Evolutionary conservation across 2,329 filamentous ascomycete genomes (phyloP).

Genomic region (Aspergillaceae sp.): DNA sequence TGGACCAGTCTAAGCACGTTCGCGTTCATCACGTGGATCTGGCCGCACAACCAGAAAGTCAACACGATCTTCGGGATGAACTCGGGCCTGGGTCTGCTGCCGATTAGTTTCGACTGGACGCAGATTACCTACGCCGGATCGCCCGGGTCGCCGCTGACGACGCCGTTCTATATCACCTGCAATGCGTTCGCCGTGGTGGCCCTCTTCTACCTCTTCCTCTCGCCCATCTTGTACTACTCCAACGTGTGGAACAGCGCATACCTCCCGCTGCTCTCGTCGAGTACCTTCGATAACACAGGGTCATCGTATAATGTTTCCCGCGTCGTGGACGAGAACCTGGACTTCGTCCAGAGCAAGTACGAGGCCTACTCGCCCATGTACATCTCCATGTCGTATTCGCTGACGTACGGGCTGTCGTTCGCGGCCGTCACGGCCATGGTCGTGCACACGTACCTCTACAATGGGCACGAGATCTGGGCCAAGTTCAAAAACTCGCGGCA

Average conservation of each 20-base stretch:
- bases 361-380: slow-evolving; percentile 33
- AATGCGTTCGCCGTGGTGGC: slow-evolving; percentile 48
- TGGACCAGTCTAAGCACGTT: slow-evolving; percentile 42
- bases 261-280: slow-evolving; percentile 21
- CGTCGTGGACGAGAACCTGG: slow-evolving; percentile 20
- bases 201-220: slow-evolving; percentile 44
- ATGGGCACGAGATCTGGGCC: slow-evolving; percentile 27
- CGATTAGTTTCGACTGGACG: slow-evolving; percentile 41
- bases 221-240: slow-evolving; percentile 48
- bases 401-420: slow-evolving; percentile 31
- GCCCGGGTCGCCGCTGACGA: slow-evolving; percentile 20
- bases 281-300: slow-evolving; percentile 27
- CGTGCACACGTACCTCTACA: slow-evolving; percentile 27
- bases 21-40: slow-evolving; percentile 40
- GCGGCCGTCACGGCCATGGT: slow-evolving; percentile 27
- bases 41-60: slow-evolving; percentile 32
- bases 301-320: slow-evolving; percentile 21
- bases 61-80: slow-evolving; percentile 22
- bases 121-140: slow-evolving; percentile 23
- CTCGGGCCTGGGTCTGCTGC: slow-evolving; percentile 24
- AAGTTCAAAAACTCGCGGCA: slow-evolving; percentile 23
- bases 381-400: slow-evolving; percentile 27
- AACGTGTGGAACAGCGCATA: slow-evolving; percentile 41
- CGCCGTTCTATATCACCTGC: slow-evolving; percentile 42
- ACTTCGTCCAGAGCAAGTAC: slow-evolving; percentile 30